Base-by-base conservation (phyloP, 352 stramenopile species). In the Hyaloperonospora brassicae region DNA sequence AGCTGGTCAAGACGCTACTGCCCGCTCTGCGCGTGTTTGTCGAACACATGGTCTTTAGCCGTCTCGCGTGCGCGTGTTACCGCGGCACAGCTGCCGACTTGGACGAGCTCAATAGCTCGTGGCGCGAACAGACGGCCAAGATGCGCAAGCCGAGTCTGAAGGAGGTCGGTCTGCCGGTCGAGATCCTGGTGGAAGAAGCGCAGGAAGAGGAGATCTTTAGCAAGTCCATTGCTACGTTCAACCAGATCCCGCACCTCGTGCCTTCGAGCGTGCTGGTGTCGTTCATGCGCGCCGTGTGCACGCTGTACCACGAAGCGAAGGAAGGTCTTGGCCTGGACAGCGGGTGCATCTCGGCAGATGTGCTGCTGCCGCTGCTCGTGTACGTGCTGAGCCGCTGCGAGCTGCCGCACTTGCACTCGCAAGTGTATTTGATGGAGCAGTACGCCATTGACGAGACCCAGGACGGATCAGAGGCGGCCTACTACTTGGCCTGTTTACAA, bases 401-500 rank as follows among this genome's bases (percentile, higher is more conserved):
- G 22, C 57, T 89, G 48, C 76, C 78, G 31, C 79, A 88, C 55
- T 50, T 93, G 59, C 76, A 90, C 57, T 75, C 73, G 25, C 82
- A 93, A 52, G 70, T 89, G 56, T 89, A 76, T 52, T 39, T 85
- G 6, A 87, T 93, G 78, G 78, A 92, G 62, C 64, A 84, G 52
- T 87, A 84, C 50, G 76, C 75, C 4, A 84, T 93, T 46, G 73
- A 89, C 30, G 66, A 71, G 49, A 76, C 70, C 24, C 63, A 83
- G 53, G 75, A 85, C 34, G 82, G 82, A 22, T 87, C 78, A 1
- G 82, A 93, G 63, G 75, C 82, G 10, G 79, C 79, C 36, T 93
- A 93, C 58, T 93, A 93, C 58, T 46, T 93, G 43, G 82, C 82
- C 38, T 88, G 81, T 17, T 62, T 90, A 24, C 78, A 93, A 52